These are phyloP conservation scores for Solanum chiquidenum DNA, from an alignment of 257 asterid genomes.

Conservation along the genomic window DNA sequence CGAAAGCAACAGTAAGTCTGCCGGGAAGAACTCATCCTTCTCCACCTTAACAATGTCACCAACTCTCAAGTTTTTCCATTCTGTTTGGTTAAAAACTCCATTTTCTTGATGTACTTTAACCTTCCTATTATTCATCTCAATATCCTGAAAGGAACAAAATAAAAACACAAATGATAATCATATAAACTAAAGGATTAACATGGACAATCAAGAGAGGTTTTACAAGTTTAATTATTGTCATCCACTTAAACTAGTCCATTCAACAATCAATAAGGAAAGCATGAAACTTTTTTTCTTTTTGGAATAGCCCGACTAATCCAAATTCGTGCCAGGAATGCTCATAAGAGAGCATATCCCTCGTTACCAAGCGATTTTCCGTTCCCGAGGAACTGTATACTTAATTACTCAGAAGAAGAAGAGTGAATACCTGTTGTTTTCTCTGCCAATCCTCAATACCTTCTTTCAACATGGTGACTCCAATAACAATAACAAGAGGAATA, in stretches of 20 bases:
- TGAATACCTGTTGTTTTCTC: constrained; percentile 58
- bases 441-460: constrained; percentile 85
- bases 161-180: not conserved
- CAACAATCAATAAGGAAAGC: not conserved
- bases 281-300: not conserved
- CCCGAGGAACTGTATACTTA: not conserved
- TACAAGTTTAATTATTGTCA: not conserved
- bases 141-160: constrained; percentile 34
- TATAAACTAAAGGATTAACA: not conserved
- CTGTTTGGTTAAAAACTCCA: constrained; percentile 44
- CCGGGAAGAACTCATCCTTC: constrained; percentile 85
- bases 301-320: not conserved
- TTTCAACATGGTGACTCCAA: constrained; percentile 74
- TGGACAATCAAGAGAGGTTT: not conserved
- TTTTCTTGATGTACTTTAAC: constrained; percentile 57
- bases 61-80: constrained; percentile 82
- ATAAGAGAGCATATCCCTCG: not conserved
- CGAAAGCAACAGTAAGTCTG: constrained; percentile 73
- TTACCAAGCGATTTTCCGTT: not conserved
- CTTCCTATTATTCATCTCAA: constrained; percentile 72
- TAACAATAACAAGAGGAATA: constrained; percentile 51
- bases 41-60: constrained; percentile 79
- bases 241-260: not conserved
- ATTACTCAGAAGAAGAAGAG: not conserved
- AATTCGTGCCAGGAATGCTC: not conserved